Base-by-base conservation (phyloP, 495 filamentous ascomycete genomes). In the Cudoniella acicularis region DNA sequence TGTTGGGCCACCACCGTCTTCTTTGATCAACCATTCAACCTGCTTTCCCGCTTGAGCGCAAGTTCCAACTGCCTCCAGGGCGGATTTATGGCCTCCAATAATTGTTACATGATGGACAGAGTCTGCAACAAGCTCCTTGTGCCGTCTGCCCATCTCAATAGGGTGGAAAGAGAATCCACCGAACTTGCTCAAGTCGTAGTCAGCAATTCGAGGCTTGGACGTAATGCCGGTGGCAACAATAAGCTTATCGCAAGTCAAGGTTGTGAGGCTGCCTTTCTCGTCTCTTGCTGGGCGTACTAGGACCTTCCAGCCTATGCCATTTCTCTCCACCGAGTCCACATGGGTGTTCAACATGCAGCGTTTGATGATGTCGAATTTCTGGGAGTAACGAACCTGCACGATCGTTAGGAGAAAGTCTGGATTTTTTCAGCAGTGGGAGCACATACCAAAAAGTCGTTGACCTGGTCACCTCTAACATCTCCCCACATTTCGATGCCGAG, bases 221-320 rank as follows among this genome's bases (percentile, higher is more conserved):
- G 63, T 69, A 21, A 70, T 42, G 0, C 75, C 75, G 1, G 69
- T 70, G 0, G 75, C 75, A 23, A 77, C 59, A 16, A 77, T 73
- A 10, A 77, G 55, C 13, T 69, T 75, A 30, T 64, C 70, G 22
- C 64, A 66, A 13, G 45, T 52, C n/a, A 23, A 61, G 25, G 9
- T 60, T 48, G 18, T 60, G 58, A 10, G 27, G 42, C 18, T 49
- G 57, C 26, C 58, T 55, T 49, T 49, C 26, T 26, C 23, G 10
- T 62, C 55, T 52, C 49, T 62, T 56, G 30, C 30, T 6, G 43
- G 4, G n/a, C 52, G 27, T 20, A 71, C 24, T 3, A 52, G 43
- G 2, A 76, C 11, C 17, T 63, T 55, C 73, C 71, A 74, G 16
- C 64, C 64, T 45, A 51, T 56, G 8, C 51, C 54, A 36, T 70